A percentile compares a stretch with the other conserved stretches of the same genome.
These are phyloP conservation scores for Rhizopus microsporus DNA, from an alignment of 371 early-diverging fungal genomes.

Conservation along the genomic window DNA sequence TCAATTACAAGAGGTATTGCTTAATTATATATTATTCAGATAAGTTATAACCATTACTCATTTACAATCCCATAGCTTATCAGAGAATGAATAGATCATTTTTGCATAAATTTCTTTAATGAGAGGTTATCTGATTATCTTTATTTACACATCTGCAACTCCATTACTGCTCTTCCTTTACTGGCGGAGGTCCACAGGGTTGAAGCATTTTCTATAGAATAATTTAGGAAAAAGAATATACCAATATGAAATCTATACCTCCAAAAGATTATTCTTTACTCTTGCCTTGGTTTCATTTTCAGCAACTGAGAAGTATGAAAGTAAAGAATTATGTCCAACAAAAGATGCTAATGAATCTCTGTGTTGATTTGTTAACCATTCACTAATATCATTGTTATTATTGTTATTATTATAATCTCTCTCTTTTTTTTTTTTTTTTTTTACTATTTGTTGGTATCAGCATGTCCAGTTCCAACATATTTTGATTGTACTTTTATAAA, in stretches of 20 bases:
- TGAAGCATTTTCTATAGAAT: conserved; percentile 73
- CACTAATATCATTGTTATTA: conserved; percentile 46
- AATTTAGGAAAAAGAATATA: background rate
- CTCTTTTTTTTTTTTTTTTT: conserved; percentile 7
- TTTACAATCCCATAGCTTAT: too few relatives aligned
- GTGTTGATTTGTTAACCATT: conserved; percentile 86
- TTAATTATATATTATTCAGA: too few relatives aligned
- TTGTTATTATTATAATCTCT: background rate
- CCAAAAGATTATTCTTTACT: conserved; percentile 68
- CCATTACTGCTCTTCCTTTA: conserved; percentile 51
- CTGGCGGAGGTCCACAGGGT: conserved; percentile 73
- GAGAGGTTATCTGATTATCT: background rate
- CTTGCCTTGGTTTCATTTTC: conserved; percentile 85
- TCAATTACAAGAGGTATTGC: too few relatives aligned
- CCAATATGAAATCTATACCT: conserved; percentile 52
- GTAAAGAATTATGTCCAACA: conserved; percentile 74
- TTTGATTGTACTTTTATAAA: conserved; percentile 73
- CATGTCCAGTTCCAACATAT: conserved; percentile 90
- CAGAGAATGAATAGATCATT: background rate
- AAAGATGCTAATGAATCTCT: conserved; percentile 82
- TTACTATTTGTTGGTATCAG: conserved; percentile 89
- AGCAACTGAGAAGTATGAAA: conserved; percentile 79
- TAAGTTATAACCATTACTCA: too few relatives aligned
- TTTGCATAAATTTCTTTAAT: background rate
- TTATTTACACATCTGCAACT: background rate